phyloP scores from a whole-genome alignment of 352 stramenopile genomes.

The Phytophthora kernoviae region DNA sequence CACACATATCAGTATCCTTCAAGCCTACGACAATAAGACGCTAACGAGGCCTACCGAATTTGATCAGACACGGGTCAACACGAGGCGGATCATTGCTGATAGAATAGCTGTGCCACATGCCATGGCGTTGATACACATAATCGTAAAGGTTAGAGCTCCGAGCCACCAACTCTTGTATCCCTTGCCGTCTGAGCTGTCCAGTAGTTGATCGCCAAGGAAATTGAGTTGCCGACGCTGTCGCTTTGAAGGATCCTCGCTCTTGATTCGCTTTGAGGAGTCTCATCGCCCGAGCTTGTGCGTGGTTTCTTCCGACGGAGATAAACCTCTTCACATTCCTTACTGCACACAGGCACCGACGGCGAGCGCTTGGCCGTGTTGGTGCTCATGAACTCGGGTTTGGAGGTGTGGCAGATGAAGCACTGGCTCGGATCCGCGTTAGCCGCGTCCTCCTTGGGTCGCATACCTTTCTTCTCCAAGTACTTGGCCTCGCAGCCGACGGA shows the following conservation, averaged over 20 bases:
- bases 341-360: constrained; percentile 63
- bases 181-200: constrained; percentile 69
- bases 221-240: constrained; percentile 63
- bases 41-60: constrained; percentile 60
- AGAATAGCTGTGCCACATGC: constrained; percentile 88
- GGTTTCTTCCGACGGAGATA: constrained; percentile 53
- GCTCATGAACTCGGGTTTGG: constrained; percentile 70
- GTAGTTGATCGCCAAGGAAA: constrained; percentile 76
- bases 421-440: constrained; percentile 31
- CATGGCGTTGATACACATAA: constrained; percentile 85
- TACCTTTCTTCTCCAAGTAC: constrained; percentile 59
- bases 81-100: constrained; percentile 72
- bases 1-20: constrained; percentile 5
- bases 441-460: constrained; percentile 37
- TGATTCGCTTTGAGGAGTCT: constrained; percentile 38
- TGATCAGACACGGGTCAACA: constrained; percentile 72
- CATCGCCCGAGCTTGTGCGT: constrained; percentile 23
- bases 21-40: not conserved
- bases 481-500: constrained; percentile 57
- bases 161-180: constrained; percentile 90
- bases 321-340: constrained; percentile 65
- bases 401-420: constrained; percentile 69
- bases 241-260: constrained; percentile 47
- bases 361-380: constrained; percentile 49
- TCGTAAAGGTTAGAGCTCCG: constrained; percentile 80